phyloP scores from a whole-genome alignment of 306 rosid species.

The Trifolium dubium region DNA sequence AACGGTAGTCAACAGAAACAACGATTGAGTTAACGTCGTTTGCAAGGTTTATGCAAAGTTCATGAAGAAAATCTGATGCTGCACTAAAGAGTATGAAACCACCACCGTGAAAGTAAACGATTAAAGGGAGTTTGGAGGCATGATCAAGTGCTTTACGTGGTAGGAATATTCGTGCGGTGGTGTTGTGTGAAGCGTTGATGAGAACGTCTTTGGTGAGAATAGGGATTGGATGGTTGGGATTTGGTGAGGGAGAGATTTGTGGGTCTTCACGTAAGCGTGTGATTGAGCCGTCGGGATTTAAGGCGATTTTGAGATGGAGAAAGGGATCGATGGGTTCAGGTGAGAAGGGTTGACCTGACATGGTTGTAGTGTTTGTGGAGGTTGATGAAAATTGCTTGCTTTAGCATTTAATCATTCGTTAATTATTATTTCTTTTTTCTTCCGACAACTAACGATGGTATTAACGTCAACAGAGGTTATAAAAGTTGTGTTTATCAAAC shows the following conservation, averaged over 20 bases:
- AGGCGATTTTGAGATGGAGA: constrained; percentile 37
- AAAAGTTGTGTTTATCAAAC: background rate
- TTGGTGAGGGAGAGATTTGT: constrained; percentile 34
- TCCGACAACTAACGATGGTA: background rate
- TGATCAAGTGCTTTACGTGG: constrained; percentile 43
- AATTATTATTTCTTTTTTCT: background rate
- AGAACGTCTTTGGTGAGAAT: constrained; percentile 53
- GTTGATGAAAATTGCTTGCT: background rate
- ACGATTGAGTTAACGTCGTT: constrained; percentile 43
- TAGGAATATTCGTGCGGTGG: constrained; percentile 49
- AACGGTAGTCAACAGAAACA: constrained; percentile 56
- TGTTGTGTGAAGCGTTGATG: constrained; percentile 51
- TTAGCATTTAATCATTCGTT: background rate
- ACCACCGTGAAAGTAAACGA: constrained; percentile 61
- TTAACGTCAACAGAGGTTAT: background rate
- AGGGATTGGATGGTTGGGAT: constrained; percentile 31
- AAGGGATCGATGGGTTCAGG: constrained; percentile 39
- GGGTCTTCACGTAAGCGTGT: constrained; percentile 38
- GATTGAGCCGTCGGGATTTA: constrained; percentile 48
- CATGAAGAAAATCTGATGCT: constrained; percentile 43
- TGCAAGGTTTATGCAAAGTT: constrained; percentile 44
- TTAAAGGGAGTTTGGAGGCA: constrained; percentile 45
- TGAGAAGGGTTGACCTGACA: background rate
- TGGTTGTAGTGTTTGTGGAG: background rate
- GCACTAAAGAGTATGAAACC: constrained; percentile 56